A percentile compares a stretch with the other conserved stretches of the same genome.
Conservation (phyloP, 2,329 filamentous ascomycete genomes). For the Tympanopsis confertula region DNA sequence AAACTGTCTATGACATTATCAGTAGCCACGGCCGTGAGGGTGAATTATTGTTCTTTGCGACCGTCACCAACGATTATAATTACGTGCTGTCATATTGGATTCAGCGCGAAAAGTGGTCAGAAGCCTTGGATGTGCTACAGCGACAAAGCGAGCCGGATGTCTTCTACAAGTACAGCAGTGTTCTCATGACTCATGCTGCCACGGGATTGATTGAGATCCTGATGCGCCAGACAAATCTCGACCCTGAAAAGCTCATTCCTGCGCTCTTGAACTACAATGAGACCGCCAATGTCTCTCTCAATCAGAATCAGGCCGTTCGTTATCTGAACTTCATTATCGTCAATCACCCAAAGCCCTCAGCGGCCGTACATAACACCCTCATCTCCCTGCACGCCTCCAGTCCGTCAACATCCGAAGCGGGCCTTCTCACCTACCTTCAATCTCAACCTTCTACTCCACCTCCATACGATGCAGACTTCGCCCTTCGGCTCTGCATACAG, state of each 20-base stretch:
- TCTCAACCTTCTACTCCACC: slow-evolving; percentile 71
- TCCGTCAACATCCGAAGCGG: slow-evolving; percentile 70
- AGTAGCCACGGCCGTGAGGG: slow-evolving; percentile 90
- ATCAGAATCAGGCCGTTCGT: slow-evolving; percentile 79
- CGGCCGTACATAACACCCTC: slow-evolving; percentile 91
- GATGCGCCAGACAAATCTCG: slow-evolving; percentile 78
- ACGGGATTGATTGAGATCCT: slow-evolving; percentile 86
- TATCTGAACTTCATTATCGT: slow-evolving; percentile 93
- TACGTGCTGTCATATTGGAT: slow-evolving; percentile 97
- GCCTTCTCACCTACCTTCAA: slow-evolving; percentile 78
- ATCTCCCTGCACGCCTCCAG: slow-evolving; percentile 92
- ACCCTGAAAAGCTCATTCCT: slow-evolving; percentile 80
- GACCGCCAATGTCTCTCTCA: slow-evolving; percentile 52
- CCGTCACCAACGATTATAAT: slow-evolving; percentile 78
- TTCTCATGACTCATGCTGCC: slow-evolving; percentile 83
- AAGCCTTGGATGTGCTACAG: slow-evolving; percentile 79
- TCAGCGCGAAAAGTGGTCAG: slow-evolving; percentile 81
- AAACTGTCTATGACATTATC: slow-evolving; percentile 90
- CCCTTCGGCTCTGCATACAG: slow-evolving; percentile 86
- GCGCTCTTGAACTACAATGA: slow-evolving; percentile 90
- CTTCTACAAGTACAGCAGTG: slow-evolving; percentile 92
- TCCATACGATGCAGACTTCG: slow-evolving; percentile 89
- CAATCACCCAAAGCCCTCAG: slow-evolving; percentile 65
- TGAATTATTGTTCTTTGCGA: slow-evolving; percentile 84
- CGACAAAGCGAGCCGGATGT: slow-evolving; percentile 85